phyloP scores from a whole-genome alignment of 139 green algal species.

The Zygnema circumcarinatum region DNA sequence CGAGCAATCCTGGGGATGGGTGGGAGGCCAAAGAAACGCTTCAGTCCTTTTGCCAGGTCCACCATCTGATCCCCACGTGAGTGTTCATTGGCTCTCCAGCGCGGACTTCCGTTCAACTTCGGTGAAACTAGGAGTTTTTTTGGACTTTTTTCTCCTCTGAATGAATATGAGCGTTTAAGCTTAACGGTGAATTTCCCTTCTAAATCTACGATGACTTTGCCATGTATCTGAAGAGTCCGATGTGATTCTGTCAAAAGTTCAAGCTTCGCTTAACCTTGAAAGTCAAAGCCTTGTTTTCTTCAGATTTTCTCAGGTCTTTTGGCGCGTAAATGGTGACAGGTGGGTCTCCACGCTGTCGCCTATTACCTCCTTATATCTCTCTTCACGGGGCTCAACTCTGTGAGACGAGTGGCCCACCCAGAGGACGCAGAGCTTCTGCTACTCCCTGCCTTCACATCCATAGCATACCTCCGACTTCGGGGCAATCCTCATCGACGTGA shows the following conservation, averaged over 20 bases:
- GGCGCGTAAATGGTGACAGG: background rate
- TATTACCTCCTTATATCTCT: conserved; percentile 11
- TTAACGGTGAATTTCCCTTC: no score
- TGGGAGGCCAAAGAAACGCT: background rate
- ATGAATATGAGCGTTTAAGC: no score
- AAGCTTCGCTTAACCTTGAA: no score
- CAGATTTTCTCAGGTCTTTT: background rate
- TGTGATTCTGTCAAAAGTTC: no score
- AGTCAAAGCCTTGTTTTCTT: no score
- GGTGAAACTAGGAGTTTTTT: no score
- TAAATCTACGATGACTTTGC: background rate
- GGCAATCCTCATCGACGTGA: background rate
- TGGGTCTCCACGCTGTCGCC: background rate
- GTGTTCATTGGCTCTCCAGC: no score
- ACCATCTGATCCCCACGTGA: background rate
- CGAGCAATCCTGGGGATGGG: background rate
- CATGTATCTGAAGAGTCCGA: no score
- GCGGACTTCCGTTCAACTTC: no score
- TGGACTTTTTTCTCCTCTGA: no score
- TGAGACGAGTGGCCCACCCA: background rate
- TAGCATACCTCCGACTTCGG: background rate
- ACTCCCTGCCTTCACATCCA: background rate
- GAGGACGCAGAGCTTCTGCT: background rate
- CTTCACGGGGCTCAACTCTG: background rate
- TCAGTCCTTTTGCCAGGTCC: background rate